Base-by-base conservation (phyloP, 2,329 filamentous ascomycete species). In the Microcyclospora tardicrescens region DNA sequence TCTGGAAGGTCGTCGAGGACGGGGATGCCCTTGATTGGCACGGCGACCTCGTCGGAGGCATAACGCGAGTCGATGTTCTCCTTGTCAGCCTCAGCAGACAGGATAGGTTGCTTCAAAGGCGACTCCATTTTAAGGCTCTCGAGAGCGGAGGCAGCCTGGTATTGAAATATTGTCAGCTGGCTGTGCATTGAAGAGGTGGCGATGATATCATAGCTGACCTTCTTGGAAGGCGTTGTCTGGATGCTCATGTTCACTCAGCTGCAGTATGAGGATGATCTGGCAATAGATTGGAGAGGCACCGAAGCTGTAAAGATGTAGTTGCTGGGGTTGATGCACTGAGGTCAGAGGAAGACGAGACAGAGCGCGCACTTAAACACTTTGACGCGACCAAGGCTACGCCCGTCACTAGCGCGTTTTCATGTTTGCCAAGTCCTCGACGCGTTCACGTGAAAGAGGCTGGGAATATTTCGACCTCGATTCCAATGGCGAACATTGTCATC, bases 41-140 rank as follows among this genome's bases (percentile, higher is more conserved):
- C 65, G 52, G 78, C 76, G 50, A 74, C 70, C 53, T 75, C 65
- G 46, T 71, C 66, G 50, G 69, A 65, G 37, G 53, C 49, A 46
- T 58, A 58, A 31, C 41, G 43, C 44, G 70, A 60, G 52, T 66
- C 61, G 53, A 75, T 66, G 67, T 93, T 93, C 69, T 94, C 87
- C 68, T 94, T 94, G 68, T 84, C 73, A 42, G 71, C 71, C 39
- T 68, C 59, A n/a, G 45, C 37, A 49, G 72, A 66, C 61, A 94
- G 85, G 68, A 82, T 72, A 50, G 91, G 75, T 74, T 93, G 93
- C 80, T 94, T 94, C 48, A 81, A 68, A 34, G 87, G 86, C 1
- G 85, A 91, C 53, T 93, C 84, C 77, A 95, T 93, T 68, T 89
- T 93, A 62, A 96, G 73, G 53, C 76, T 77, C 64, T 91, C 79